phyloP scores from a whole-genome alignment of 371 early-diverging fungal genomes.

The Amoeboaphelidium occidentale region DNA sequence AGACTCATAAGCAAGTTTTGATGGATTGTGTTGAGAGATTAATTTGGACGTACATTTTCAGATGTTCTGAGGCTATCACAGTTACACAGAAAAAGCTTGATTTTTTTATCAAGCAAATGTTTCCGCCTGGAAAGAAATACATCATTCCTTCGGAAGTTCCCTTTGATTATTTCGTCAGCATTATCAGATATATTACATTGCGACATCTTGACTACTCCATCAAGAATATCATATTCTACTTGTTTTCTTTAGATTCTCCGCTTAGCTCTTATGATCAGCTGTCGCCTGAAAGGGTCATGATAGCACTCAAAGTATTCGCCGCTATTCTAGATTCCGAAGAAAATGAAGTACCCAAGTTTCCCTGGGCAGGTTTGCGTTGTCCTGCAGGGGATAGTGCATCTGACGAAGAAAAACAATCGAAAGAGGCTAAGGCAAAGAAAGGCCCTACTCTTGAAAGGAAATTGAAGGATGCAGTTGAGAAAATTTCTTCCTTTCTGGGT shows the following conservation, averaged over 20 bases:
- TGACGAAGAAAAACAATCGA: too few relatives aligned
- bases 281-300: not conserved
- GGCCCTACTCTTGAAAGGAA: too few relatives aligned
- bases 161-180: conserved; percentile 44
- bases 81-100: conserved; percentile 31
- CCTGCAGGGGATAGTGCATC: too few relatives aligned
- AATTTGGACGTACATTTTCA: conserved; percentile 76
- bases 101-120: conserved; percentile 24
- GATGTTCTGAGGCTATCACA: conserved; percentile 41
- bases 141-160: conserved; percentile 42
- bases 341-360: conserved; percentile 6
- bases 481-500: too few relatives aligned
- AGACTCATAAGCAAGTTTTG: conserved; percentile 22
- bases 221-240: conserved; percentile 32
- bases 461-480: too few relatives aligned
- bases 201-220: conserved; percentile 52
- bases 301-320: not conserved
- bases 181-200: conserved; percentile 50
- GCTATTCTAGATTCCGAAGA: too few relatives aligned
- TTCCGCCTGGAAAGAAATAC: conserved; percentile 14
- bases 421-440: too few relatives aligned
- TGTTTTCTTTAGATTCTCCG: conserved; percentile 14
- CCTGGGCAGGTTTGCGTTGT: conserved; percentile 18
- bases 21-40: conserved; percentile 55
- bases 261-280: not conserved